Base-by-base conservation (phyloP, 306 rosid species). In the Citrullus mucosospermus region DNA sequence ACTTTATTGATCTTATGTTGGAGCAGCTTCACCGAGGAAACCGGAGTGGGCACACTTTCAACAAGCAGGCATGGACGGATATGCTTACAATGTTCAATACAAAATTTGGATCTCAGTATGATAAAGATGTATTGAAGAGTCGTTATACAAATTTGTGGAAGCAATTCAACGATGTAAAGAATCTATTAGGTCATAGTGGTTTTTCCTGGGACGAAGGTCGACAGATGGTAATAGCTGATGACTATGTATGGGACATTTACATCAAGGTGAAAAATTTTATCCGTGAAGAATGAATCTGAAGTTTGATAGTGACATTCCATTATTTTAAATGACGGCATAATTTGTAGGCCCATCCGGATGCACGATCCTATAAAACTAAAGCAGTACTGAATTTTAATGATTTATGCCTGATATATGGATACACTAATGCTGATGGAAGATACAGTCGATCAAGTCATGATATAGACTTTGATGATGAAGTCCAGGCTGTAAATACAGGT, bases 361-460 rank as follows among this genome's bases (percentile, higher is more conserved):
- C 91, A 46, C 83, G 89, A 25, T 68, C 86, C 39, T 90, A 85
- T 74, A 87, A 83, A 80, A 88, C 91, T 51, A 90, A 88, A 81
- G 57, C 87, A 6, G 89, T 91, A 80, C 77, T 83, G 36, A 87
- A 90, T 79, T 91, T 91, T 71, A 89, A 71, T 72, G 91, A 91
- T 79, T 85, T 91, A 85, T 88, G 90, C 83, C 44, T 88, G 75
- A 87, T 90, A 63, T 91, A 84, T 85, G 86, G 90, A 34, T 81
- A 89, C 83, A 83, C 89, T 50, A 69, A 61, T 75, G 97, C 97
- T 77, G 97, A 89, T 85, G 97, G 97, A 82, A 89, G 94, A 77
- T 91, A 91, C 81, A 91, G 97, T 77, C 88, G 89, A 61, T 91
- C 97, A 69, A 91, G 97, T 81, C 94, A 91, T 86, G 97, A 91